Evolutionary conservation across 1,284 basidiomycete species (phyloP).

Genomic region (Sutorius eximius): DNA sequence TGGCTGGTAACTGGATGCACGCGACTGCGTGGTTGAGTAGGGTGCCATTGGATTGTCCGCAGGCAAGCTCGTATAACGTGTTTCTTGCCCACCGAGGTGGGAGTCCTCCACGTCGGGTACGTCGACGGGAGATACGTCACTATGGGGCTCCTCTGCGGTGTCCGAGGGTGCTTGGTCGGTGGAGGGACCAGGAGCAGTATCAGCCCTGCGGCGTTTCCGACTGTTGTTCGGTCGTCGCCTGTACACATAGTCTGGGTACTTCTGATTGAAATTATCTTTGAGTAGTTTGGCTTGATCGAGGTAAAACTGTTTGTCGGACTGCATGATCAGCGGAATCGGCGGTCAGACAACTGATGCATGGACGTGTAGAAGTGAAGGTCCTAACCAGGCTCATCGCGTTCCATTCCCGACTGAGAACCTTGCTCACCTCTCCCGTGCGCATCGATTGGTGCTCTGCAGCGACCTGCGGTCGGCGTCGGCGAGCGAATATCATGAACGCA

Average conservation of each 20-base stretch:
- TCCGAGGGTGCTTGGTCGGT: conserved; percentile 23
- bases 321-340: conserved; percentile 16
- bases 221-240: conserved; percentile 80
- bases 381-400: conserved; percentile 67
- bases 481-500: conserved; percentile 87
- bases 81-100: conserved; percentile 19
- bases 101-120: conserved; percentile 26
- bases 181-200: conserved; percentile 32
- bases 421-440: conserved; percentile 83
- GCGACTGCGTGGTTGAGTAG: conserved; percentile 21
- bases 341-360: conserved; percentile 18
- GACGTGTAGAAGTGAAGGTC: conserved; percentile 22
- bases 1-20: conserved; percentile 29
- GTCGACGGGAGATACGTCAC: conserved; percentile 35
- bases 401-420: conserved; percentile 81
- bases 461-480: conserved; percentile 76
- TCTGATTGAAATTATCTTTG: conserved; percentile 81
- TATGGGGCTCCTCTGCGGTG: conserved; percentile 20
- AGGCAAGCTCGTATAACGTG: conserved; percentile 24
- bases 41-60: conserved; percentile 19
- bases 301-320: conserved; percentile 82
- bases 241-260: conserved; percentile 86
- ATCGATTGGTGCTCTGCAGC: conserved; percentile 79
- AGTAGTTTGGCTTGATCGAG: conserved; percentile 79
- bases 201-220: conserved; percentile 63